Base-by-base conservation (phyloP, 2,329 filamentous ascomycete species). In the Microdochium trichocladiopsis region DNA sequence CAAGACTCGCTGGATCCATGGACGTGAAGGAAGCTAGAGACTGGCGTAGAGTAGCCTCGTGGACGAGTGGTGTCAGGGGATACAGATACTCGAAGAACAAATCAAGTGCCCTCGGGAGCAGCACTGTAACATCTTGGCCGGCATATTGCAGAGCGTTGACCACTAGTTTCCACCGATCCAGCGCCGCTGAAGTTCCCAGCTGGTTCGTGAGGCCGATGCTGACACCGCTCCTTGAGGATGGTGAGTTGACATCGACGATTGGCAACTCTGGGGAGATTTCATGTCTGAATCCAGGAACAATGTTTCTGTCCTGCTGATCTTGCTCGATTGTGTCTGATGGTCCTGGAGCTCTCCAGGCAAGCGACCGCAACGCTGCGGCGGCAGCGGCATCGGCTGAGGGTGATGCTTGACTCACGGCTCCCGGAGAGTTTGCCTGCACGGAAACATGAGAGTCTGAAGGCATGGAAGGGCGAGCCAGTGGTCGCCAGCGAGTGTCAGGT, bases 61-160 rank as follows among this genome's bases (percentile, higher is more conserved):
- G 71, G 2, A 73, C 65, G 43, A 73, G 54, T 2, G 70, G 71
- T 18, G 66, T 73, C 2, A 74, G 63, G 2, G 71, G 71, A 49
- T 69, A 73, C 2, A 74, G 68, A 49, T 72, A 72, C 50, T 72
- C 63, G 28, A 72, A 73, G 53, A 72, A 74, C 21, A 73, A 55
- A 51, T 70, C 63, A 28, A 73, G 62, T 5, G 36, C 10, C 6
- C 36, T 6, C n/a, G 36, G n/a, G 5, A 41, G 8, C 5, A 41
- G 36, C 6, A 41, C 10, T 6, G 11, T 18, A 41, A 18, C 36
- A 41, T 41, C 36, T 5, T 41, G 36, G 10, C 36, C 36, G 6
- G n/a, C 36, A 18, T 41, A 41, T 41, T 16, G 10, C 11, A 41
- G n/a, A 12, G 36, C 9, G n/a, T 12, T 18, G 11, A 41, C 36